Percentiles rank a stretch among this genome's conserved stretches.
Conservation (phyloP, 495 filamentous ascomycete species). For the Talaromyces borbonicus region DNA sequence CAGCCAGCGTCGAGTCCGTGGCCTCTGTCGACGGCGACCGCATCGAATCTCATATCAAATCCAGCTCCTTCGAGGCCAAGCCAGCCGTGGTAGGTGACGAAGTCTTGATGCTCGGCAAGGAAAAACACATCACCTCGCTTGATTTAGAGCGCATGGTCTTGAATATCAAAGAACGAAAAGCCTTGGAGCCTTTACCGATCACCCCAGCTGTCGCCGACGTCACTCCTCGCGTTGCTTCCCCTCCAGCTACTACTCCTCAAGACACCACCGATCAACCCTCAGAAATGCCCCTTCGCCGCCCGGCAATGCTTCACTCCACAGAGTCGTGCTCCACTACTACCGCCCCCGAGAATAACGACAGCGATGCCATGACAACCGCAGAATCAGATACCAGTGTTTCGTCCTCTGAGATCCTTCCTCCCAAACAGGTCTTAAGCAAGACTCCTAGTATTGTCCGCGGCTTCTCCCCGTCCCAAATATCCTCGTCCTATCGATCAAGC, state of each 20-base stretch:
- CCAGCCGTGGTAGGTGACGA: constrained; percentile 40
- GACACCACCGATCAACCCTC: constrained; percentile 17
- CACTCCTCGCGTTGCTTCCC: constrained; percentile 29
- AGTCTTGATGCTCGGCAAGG: constrained; percentile 46
- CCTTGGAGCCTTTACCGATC: constrained; percentile 43
- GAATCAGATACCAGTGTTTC: constrained; percentile 45
- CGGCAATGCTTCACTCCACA: constrained; percentile 28
- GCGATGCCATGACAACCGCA: constrained; percentile 24
- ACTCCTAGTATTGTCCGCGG: constrained; percentile 75
- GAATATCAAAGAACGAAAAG: constrained; percentile 72
- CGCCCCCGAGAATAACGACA: constrained; percentile 40
- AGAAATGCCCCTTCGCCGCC: constrained; percentile 11
- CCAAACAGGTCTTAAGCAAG: constrained; percentile 38
- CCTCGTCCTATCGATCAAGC: constrained; percentile 61
- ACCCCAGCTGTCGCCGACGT: constrained; percentile 24
- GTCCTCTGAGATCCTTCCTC: constrained; percentile 25
- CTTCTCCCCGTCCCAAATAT: constrained; percentile 71
- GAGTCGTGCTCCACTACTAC: constrained; percentile 44
- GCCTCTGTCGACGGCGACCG: constrained; percentile 62
- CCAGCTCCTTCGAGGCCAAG: constrained; percentile 32
- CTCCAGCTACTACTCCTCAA: constrained; percentile 32
- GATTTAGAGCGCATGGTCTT: constrained; percentile 85
- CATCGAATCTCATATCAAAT: constrained; percentile 53
- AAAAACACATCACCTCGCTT: constrained; percentile 83
- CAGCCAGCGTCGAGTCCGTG: constrained; percentile 82